Evolutionary conservation across 148 eudicot species (phyloP).

Genomic region (Persicaria maculosa): DNA sequence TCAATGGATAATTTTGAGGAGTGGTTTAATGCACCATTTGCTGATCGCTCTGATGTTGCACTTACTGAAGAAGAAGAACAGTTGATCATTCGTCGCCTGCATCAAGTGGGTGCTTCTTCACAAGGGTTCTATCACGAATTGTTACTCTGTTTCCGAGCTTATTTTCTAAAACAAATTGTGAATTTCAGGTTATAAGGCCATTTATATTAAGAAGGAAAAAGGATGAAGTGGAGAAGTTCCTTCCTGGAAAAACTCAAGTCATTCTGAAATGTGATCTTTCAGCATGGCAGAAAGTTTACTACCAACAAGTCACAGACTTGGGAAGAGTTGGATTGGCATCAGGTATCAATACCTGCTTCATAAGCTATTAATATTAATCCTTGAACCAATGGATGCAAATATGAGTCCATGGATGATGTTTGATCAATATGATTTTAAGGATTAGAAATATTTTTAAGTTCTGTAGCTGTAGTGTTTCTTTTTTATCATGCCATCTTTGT

Average conservation of each 20-base stretch:
- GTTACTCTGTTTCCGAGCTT: neutral
- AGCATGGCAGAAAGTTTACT: conserved; percentile 97
- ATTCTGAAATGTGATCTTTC: conserved; percentile 94
- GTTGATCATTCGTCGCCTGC: conserved; percentile 91
- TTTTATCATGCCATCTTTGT: neutral
- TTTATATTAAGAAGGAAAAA: conserved; percentile 95
- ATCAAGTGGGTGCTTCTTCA: conserved; percentile 54
- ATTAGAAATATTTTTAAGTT: neutral
- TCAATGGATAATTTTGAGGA: conserved; percentile 95
- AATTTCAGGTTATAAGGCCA: conserved; percentile 87
- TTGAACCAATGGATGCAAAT: neutral
- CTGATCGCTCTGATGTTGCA: conserved; percentile 79
- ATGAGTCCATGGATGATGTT: neutral
- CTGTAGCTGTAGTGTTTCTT: neutral
- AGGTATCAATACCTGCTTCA: conserved; percentile 31
- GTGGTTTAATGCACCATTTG: conserved; percentile 99
- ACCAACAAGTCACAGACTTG: conserved; percentile 84
- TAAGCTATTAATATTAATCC: neutral
- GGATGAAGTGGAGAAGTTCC: conserved; percentile 94
- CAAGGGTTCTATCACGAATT: neutral
- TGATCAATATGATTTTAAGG: neutral
- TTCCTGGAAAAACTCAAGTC: conserved; percentile 89
- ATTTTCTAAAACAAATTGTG: conserved; percentile 14
- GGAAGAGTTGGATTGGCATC: conserved; percentile 90
- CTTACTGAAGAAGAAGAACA: conserved; percentile 91